Evolutionary conservation across 495 filamentous ascomycete species (phyloP).

Genomic region (Daldinia caldariorum): DNA sequence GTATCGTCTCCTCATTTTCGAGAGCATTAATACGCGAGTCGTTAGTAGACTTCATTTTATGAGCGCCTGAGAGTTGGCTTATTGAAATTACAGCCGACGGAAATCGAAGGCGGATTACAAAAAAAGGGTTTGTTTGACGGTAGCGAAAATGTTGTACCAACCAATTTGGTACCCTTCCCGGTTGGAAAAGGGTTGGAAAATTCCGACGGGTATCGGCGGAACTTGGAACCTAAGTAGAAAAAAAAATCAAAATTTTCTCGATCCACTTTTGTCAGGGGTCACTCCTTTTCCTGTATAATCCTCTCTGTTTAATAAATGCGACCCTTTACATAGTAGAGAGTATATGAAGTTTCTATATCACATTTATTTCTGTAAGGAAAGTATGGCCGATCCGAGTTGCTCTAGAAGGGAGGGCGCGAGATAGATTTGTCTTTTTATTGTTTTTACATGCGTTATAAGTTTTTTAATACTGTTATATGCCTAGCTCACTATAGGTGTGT

Average conservation of each 20-base stretch:
- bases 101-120: slow-evolving; percentile 1
- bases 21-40: neutral
- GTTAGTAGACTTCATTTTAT: slow-evolving; percentile 11
- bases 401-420: no score
- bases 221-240: no score
- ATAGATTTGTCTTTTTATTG: no score
- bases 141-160: neutral
- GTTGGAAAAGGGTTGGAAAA: slow-evolving; percentile 1
- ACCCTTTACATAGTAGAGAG: no score
- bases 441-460: no score
- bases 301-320: neutral
- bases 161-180: neutral
- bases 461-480: neutral
- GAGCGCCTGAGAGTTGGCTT: neutral
- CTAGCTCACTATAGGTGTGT: neutral
- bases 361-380: no score
- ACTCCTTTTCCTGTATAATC: slow-evolving; percentile 15
- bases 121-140: neutral
- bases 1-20: neutral
- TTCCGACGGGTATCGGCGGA: slow-evolving; percentile 36
- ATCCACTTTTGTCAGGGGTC: slow-evolving; percentile 19
- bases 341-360: no score
- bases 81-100: neutral
- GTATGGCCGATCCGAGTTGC: no score
- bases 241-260: neutral